Conservation (phyloP, 306 rosid genomes). For the Senna siamea region DNA sequence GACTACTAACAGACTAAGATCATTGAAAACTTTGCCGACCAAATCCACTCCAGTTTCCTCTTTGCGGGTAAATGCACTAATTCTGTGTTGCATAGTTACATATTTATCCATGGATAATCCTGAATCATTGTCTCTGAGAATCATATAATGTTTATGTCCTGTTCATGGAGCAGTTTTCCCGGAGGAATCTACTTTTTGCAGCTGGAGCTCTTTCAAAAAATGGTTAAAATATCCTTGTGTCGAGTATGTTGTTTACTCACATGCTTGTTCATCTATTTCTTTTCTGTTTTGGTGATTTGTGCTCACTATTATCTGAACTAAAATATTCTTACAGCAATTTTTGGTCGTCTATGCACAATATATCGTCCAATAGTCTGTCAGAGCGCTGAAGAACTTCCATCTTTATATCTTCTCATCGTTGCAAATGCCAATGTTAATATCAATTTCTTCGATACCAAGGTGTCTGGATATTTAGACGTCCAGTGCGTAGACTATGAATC, state of each 20-base stretch:
- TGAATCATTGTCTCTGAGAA: background rate
- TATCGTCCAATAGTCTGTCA: background rate
- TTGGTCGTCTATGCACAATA: background rate
- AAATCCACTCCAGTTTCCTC: slow-evolving; percentile 78
- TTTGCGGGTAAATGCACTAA: slow-evolving; percentile 64
- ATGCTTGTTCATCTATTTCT: too few species aligned
- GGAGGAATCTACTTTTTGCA: slow-evolving; percentile 94
- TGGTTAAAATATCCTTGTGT: slow-evolving; percentile 31
- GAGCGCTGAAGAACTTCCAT: background rate
- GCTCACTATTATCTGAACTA: background rate
- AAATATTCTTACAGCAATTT: background rate
- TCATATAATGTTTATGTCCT: slow-evolving; percentile 11
- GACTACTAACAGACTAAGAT: slow-evolving; percentile 73
- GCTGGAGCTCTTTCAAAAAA: slow-evolving; percentile 75
- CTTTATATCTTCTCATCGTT: too few species aligned
- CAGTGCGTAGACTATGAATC: too few species aligned
- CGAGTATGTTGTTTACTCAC: background rate
- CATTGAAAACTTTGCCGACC: slow-evolving; percentile 81
- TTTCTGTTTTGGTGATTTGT: too few species aligned
- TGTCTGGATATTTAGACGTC: too few species aligned
- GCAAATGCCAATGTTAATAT: background rate
- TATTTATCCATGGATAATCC: background rate
- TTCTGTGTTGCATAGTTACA: background rate
- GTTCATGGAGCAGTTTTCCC: slow-evolving; percentile 74
- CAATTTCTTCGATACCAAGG: too few species aligned